A percentile compares a stretch with the other conserved stretches of the same genome.
These are phyloP conservation scores for Hemileia vastatrix DNA, from an alignment of 1,284 basidiomycete species.

Conservation along the genomic window DNA sequence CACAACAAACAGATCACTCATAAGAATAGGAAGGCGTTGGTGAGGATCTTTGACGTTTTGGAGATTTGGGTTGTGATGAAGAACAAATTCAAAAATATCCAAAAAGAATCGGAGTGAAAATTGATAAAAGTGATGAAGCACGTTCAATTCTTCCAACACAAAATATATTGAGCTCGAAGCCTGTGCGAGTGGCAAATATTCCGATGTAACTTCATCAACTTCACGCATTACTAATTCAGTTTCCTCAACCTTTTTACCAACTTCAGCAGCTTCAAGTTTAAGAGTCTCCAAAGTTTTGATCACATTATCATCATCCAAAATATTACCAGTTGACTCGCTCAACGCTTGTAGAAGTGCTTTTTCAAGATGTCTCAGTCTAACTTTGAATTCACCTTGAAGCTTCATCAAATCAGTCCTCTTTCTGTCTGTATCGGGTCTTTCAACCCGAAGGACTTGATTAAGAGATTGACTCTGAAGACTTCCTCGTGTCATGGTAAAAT, in stretches of 20 bases:
- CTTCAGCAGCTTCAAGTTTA: constrained; percentile 93
- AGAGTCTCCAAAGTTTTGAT: constrained; percentile 93
- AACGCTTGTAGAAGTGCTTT: constrained; percentile 86
- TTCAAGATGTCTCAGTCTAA: constrained; percentile 84
- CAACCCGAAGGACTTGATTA: constrained; percentile 91
- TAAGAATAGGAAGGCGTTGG: constrained; percentile 68
- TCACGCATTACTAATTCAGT: constrained; percentile 92
- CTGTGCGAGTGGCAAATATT: constrained; percentile 88
- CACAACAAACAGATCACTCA: constrained; percentile 80
- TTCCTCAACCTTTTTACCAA: constrained; percentile 93
- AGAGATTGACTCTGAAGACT: constrained; percentile 96
- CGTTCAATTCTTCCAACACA: constrained; percentile 84
- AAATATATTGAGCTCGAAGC: constrained; percentile 97
- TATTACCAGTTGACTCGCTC: constrained; percentile 93
- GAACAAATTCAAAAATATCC: constrained; percentile 91
- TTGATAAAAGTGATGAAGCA: constrained; percentile 96
- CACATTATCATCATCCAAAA: constrained; percentile 98
- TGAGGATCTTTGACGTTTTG: constrained; percentile 64
- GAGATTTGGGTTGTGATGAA: constrained; percentile 83
- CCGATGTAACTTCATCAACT: constrained; percentile 86
- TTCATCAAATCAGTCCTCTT: constrained; percentile 98
- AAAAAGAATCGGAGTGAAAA: constrained; percentile 97
- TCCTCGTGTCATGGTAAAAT: constrained; percentile 98
- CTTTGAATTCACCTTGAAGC: constrained; percentile 93
- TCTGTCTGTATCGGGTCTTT: constrained; percentile 90